phyloP scores from a whole-genome alignment of 768 basidiomycete species.

The Lactifluus hygrophoroides region DNA sequence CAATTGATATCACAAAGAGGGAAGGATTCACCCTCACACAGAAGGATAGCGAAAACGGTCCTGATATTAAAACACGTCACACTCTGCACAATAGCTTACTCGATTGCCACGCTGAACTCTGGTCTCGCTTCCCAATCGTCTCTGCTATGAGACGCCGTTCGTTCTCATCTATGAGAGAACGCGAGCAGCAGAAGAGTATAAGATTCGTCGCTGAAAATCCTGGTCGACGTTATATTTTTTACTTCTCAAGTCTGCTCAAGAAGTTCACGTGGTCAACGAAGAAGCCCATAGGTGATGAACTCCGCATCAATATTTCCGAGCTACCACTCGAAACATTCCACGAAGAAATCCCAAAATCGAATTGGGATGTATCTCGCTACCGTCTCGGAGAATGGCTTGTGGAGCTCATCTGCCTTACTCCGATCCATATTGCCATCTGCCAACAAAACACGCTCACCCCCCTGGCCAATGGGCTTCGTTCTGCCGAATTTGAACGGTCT shows the following conservation, averaged over 20 bases:
- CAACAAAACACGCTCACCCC: constrained; percentile 54
- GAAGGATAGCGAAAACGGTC: constrained; percentile 26
- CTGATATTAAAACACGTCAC: constrained; percentile 12
- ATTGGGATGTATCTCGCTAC: constrained; percentile 30
- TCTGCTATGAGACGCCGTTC: constrained; percentile 4
- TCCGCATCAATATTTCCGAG: constrained; percentile 32
- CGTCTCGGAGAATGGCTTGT: constrained; percentile 54
- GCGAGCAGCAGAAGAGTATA: constrained; percentile 31
- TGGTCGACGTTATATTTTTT: constrained; percentile 29
- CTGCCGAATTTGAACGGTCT: constrained; percentile 40
- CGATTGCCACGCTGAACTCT: constrained; percentile 12
- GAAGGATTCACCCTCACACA: constrained; percentile 51
- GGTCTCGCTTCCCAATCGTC: constrained; percentile 10
- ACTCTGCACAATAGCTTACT: constrained; percentile 35
- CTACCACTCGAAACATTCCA: constrained; percentile 26
- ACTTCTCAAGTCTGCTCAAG: constrained; percentile 39
- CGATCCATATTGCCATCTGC: constrained; percentile 54
- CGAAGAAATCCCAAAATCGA: neutral
- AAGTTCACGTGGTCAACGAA: constrained; percentile 40
- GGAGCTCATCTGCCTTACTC: constrained; percentile 51
- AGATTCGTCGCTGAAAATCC: constrained; percentile 37
- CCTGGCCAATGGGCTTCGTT: constrained; percentile 48
- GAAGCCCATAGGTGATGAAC: constrained; percentile 42
- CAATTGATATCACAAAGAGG: constrained; percentile 48
- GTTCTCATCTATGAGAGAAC: constrained; percentile 18